phyloP scores from a whole-genome alignment of 129 eudicot genomes.

The Chrysanthemum seticuspe region DNA sequence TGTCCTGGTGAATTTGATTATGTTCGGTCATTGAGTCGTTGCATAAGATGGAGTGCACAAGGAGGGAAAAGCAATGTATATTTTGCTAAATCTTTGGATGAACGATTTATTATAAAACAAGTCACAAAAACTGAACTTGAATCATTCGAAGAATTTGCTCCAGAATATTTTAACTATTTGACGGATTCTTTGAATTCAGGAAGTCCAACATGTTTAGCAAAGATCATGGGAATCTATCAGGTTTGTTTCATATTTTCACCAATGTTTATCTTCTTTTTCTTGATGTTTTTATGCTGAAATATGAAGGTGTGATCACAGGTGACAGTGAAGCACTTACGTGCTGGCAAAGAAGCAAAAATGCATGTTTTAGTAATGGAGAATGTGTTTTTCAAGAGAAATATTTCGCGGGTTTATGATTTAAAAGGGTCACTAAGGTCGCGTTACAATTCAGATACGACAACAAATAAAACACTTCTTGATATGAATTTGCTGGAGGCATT shows the following conservation, averaged over 20 bases:
- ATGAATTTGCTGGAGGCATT: constrained; percentile 81
- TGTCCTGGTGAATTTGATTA: constrained; percentile 68
- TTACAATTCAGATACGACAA: constrained; percentile 72
- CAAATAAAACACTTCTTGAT: constrained; percentile 72
- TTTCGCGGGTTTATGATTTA: constrained; percentile 78
- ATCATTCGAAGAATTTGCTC: constrained; percentile 83
- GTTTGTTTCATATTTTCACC: constrained; percentile 26
- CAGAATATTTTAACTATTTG: constrained; percentile 70
- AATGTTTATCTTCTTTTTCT: neutral
- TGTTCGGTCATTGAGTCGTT: constrained; percentile 82
- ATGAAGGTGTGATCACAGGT: constrained; percentile 44
- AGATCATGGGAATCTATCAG: constrained; percentile 89
- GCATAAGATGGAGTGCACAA: constrained; percentile 94
- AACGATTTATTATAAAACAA: constrained; percentile 85
- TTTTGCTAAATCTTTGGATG: constrained; percentile 90
- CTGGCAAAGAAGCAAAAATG: constrained; percentile 91
- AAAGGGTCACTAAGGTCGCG: constrained; percentile 91
- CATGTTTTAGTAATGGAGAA: constrained; percentile 94
- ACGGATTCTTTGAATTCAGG: constrained; percentile 67
- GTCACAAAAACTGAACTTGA: constrained; percentile 91
- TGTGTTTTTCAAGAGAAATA: constrained; percentile 62
- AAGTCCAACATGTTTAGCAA: constrained; percentile 95
- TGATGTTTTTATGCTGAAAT: constrained; percentile 14
- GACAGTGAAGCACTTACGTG: constrained; percentile 53
- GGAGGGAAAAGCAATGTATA: constrained; percentile 97